Percentiles rank a stretch among this genome's conserved stretches.
These are phyloP conservation scores for Cryptosporidium baileyi DNA, from an alignment of 169 alveolate genomes.

Conservation along the genomic window DNA sequence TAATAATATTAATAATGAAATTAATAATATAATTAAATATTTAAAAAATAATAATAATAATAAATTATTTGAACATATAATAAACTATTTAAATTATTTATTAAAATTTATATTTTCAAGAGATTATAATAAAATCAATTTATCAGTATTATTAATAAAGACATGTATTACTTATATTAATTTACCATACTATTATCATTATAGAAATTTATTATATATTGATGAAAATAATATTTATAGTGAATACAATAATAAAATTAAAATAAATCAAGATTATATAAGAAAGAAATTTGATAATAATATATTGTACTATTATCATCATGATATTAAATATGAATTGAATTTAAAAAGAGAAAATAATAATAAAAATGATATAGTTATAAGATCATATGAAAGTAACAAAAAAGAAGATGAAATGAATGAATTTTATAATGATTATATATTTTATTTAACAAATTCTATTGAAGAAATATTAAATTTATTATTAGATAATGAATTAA, in stretches of 20 bases:
- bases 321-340: neutral
- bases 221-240: neutral
- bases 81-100: neutral
- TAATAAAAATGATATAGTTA: neutral
- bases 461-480: neutral
- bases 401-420: neutral
- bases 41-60: neutral
- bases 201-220: slow-evolving; percentile 24
- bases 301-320: slow-evolving; percentile 8
- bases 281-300: neutral
- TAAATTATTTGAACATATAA: neutral
- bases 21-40: neutral
- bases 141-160: neutral
- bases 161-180: slow-evolving; percentile 1
- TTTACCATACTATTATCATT: slow-evolving; percentile 23
- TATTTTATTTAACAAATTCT: neutral
- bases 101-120: neutral
- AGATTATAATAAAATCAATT: neutral
- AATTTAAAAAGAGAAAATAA: neutral
- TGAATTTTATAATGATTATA: neutral
- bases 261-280: neutral
- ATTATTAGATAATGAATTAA: slow-evolving; percentile 11
- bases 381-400: neutral
- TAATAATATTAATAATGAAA: neutral
- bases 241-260: neutral